Conservation (phyloP, 192 early-diverging fungal species). For the Coemansia javaensis region DNA sequence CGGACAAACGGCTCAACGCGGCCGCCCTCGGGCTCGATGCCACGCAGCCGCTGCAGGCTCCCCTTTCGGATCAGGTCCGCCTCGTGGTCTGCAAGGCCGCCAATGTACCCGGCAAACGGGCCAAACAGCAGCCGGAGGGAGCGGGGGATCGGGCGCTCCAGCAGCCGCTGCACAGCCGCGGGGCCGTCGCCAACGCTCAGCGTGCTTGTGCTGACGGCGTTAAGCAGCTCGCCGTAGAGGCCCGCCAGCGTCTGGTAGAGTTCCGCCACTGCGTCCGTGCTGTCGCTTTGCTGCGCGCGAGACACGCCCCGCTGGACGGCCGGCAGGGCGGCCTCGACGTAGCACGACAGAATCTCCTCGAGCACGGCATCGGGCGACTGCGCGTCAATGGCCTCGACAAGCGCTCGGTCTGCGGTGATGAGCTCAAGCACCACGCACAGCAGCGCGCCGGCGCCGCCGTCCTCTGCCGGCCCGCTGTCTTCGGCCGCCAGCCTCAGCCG, state of each 20-base stretch:
- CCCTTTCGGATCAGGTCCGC: constrained; percentile 8
- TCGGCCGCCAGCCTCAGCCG: constrained; percentile 9
- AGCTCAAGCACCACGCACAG: constrained; percentile 9
- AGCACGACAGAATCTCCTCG: constrained; percentile 10
- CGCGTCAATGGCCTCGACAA: constrained; percentile 23
- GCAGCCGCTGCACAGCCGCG: not conserved
- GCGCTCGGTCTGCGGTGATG: constrained; percentile 15
- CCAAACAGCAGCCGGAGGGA: constrained; percentile 32
- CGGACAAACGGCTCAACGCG: constrained; percentile 14
- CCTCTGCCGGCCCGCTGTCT: too few species aligned
- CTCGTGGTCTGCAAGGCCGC: constrained; percentile 7
- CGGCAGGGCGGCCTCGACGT: constrained; percentile 15
- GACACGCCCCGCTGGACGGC: constrained; percentile 3
- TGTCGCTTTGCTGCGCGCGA: not conserved
- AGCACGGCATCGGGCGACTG: constrained; percentile 8
- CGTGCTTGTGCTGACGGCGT: constrained; percentile 1
- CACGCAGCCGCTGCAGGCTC: constrained; percentile 7
- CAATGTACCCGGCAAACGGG: constrained; percentile 18
- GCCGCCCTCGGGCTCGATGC: constrained; percentile 1
- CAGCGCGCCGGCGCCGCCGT: constrained; percentile 1
- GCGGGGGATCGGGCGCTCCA: constrained; percentile 9
- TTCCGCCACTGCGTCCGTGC: not conserved
- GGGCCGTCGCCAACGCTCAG: constrained; percentile 30
- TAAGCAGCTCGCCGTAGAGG: constrained; percentile 3
- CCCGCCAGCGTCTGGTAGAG: constrained; percentile 15